Base-by-base conservation (phyloP, 192 early-diverging fungal species). In the Backusella morwellensis region DNA sequence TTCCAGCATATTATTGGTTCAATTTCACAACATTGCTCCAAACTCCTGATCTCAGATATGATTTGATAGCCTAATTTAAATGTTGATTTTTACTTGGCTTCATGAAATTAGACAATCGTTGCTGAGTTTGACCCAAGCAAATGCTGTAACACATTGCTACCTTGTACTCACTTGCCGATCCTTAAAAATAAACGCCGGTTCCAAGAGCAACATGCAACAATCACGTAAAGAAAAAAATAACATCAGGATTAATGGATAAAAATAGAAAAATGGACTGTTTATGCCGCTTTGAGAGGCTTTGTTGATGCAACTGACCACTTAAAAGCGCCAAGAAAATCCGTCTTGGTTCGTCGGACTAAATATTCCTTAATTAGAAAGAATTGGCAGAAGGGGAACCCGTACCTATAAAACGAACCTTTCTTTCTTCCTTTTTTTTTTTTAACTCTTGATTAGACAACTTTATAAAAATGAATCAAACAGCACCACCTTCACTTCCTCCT, bases 401-500 rank as follows among this genome's bases (percentile, higher is more conserved):
- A 63, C 11, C 23, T 29, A 63, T 29, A 63, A 63, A 63, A 12
- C 21, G 9, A 26, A 63, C 56, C 11, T 63, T 63, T 29, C 21
- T 63, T 59, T 29, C 23, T 8, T 63, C 11, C 26, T 26, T 59
- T 12, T 63, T 32, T 15, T 44, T 44, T 56, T 56, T 21, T 8
- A 7, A 59, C 56, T 11, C 21, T 23, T 23, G 19, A 26, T 56
- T 11, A 56, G 9, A 8, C n/a, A 59, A 29, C 15, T 9, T 59
- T 29, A 14, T 26, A 59, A 59, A 29, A 72, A 75, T 75, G 74
- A 75, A 67, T 47, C 26, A 50, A 15, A 47, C 66, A 52, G 66
- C 72, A 36, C 72, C 77, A 26, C 71, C 59, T 29, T 63, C 56
- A 41, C 72, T 79, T 59, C 77, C 77, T 2, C 40, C 72, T n/a